Conservation (phyloP, 139 green algal genomes). For the Chlamydomonas schloesseri region DNA sequence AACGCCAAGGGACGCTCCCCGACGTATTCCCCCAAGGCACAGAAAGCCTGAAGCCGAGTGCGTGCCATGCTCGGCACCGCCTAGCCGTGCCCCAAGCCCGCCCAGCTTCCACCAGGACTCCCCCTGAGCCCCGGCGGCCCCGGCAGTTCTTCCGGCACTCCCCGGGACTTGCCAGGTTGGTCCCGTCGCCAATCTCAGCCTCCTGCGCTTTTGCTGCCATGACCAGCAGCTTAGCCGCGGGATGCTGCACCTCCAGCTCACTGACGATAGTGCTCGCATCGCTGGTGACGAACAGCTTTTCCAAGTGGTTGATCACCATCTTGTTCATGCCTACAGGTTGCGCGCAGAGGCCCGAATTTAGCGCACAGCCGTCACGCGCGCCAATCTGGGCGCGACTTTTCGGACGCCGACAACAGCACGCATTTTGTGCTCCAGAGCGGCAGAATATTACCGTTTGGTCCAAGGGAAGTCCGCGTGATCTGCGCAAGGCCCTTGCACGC, state of each 20-base stretch:
- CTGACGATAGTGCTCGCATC: slow-evolving; percentile 95
- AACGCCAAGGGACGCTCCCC: too few relatives aligned
- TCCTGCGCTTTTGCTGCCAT: slow-evolving; percentile 95
- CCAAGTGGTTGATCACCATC: slow-evolving; percentile 99
- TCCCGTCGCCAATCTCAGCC: slow-evolving; percentile 96
- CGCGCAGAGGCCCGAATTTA: neutral
- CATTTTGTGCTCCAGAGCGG: too few relatives aligned
- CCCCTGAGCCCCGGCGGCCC: too few relatives aligned
- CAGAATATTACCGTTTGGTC: slow-evolving; percentile 87
- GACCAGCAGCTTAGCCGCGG: slow-evolving; percentile 95
- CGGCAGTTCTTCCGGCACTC: too few relatives aligned
- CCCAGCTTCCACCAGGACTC: too few relatives aligned
- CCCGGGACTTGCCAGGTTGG: slow-evolving; percentile 88
- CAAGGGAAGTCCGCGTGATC: slow-evolving; percentile 95
- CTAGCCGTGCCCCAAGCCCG: too few relatives aligned
- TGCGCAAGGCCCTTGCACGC: slow-evolving; percentile 94
- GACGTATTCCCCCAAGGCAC: too few relatives aligned
- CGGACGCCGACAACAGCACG: neutral
- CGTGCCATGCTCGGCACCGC: too few relatives aligned
- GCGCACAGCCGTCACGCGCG: slow-evolving; percentile 17
- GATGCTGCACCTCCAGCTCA: slow-evolving; percentile 98
- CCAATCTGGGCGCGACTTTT: neutral
- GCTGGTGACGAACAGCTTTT: slow-evolving; percentile 98
- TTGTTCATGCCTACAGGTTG: slow-evolving; percentile 97
- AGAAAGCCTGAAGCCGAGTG: too few relatives aligned